These are phyloP conservation scores for Hygrophoropsis aurantiaca DNA, from an alignment of 768 basidiomycete genomes.

Conservation along the genomic window DNA sequence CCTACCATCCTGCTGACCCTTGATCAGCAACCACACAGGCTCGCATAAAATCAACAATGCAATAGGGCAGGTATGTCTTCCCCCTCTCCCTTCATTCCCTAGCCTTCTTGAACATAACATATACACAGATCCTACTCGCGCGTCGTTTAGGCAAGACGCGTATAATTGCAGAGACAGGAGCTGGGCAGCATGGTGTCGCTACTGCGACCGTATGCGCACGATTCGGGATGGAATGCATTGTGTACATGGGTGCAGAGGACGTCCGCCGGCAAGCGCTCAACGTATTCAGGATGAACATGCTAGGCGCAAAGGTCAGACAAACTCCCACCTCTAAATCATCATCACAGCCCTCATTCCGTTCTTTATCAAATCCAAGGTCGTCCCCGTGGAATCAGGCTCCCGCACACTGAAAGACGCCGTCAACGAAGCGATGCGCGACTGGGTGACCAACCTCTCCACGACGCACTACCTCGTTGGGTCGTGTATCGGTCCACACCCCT, in stretches of 20 bases:
- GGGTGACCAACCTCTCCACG: conserved; percentile 93
- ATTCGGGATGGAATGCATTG: conserved; percentile 91
- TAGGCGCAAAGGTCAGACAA: conserved; percentile 76
- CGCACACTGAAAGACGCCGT: conserved; percentile 97
- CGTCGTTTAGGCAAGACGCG: conserved; percentile 90
- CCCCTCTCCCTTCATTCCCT: not conserved
- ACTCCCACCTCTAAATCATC: not conserved
- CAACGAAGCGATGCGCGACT: conserved; percentile 97
- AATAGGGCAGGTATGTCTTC: conserved; percentile 76
- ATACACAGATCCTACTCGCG: conserved; percentile 83
- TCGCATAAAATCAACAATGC: conserved; percentile 99
- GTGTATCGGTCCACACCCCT: conserved; percentile 96
- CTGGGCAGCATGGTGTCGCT: conserved; percentile 98
- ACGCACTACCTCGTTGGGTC: conserved; percentile 98
- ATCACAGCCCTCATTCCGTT: not conserved
- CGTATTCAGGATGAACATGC: conserved; percentile 97
- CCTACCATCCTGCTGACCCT: no score
- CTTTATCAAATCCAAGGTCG: conserved; percentile 74
- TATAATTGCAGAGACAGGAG: conserved; percentile 98
- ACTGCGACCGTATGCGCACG: conserved; percentile 98
- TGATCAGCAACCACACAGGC: conserved; percentile 87
- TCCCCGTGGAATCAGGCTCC: conserved; percentile 92
- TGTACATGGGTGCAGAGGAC: conserved; percentile 99
- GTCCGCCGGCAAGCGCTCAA: conserved; percentile 94
- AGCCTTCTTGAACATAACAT: not conserved